Conservation (phyloP, 176 grass and related monocot species). For the Carex scoparia region DNA sequence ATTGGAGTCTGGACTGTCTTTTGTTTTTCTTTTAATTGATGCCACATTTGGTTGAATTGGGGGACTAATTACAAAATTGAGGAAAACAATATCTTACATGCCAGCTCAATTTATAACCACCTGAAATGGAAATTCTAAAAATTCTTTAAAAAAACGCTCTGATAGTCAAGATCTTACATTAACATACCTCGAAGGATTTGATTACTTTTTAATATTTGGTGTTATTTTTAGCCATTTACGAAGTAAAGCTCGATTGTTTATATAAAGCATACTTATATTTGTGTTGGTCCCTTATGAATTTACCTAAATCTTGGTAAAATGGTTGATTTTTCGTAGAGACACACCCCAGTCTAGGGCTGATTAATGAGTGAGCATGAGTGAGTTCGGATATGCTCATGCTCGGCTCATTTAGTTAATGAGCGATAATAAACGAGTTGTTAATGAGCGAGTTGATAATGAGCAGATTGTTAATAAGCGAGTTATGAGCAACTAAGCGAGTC, state of each 20-base stretch:
- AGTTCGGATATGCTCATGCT: no score
- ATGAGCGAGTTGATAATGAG: no score
- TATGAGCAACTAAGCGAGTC: no score
- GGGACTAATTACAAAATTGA: background rate
- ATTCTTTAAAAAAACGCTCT: background rate
- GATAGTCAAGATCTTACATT: background rate
- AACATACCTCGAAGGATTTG: background rate
- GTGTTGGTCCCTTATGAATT: background rate
- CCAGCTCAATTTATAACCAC: background rate
- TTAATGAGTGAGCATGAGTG: no score
- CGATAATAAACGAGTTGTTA: no score
- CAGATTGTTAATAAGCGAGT: no score
- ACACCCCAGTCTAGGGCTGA: background rate
- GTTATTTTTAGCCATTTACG: background rate
- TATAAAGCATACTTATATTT: background rate
- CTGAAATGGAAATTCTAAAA: background rate
- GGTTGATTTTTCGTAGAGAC: background rate
- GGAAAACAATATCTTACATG: background rate
- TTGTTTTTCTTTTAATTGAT: background rate
- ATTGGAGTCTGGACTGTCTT: background rate
- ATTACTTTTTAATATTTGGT: background rate
- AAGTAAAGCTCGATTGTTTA: background rate
- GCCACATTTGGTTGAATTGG: background rate
- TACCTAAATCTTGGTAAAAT: background rate
- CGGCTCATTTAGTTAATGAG: no score